Conservation (phyloP, 2,329 filamentous ascomycete species). For the Pseudogymnoascus verrucosus region DNA sequence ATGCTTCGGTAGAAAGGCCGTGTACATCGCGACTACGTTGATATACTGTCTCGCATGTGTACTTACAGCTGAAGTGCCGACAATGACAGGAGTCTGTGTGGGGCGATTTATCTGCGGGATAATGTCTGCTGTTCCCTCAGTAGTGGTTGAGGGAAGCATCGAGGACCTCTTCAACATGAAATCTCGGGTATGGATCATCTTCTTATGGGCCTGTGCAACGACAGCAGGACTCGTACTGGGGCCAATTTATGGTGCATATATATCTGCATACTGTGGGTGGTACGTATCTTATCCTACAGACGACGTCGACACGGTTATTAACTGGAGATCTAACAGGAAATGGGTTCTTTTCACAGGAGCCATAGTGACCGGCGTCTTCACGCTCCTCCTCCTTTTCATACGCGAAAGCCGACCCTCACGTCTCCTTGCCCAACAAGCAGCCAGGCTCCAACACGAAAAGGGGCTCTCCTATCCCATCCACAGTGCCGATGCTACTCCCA, state of each 20-base stretch:
- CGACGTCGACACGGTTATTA: background rate
- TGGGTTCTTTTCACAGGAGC: constrained; percentile 39
- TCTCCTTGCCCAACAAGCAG: constrained; percentile 31
- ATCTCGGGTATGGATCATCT: constrained; percentile 39
- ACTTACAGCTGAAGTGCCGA: constrained; percentile 31
- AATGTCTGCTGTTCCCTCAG: constrained; percentile 39
- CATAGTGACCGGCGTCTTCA: constrained; percentile 30
- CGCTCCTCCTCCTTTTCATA: constrained; percentile 31
- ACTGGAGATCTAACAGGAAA: constrained; percentile 25
- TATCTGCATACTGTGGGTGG: constrained; percentile 33
- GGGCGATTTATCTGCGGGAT: constrained; percentile 37
- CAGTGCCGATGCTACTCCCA: constrained; percentile 34
- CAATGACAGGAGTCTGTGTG: constrained; percentile 30
- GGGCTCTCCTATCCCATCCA: constrained; percentile 22
- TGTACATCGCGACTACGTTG: constrained; percentile 29
- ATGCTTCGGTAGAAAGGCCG: constrained; percentile 29
- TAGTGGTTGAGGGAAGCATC: constrained; percentile 39
- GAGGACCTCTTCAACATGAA: constrained; percentile 42
- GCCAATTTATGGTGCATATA: constrained; percentile 36
- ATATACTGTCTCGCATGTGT: constrained; percentile 30
- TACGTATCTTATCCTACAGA: background rate
- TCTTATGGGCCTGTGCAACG: constrained; percentile 36
- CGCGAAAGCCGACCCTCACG: constrained; percentile 38
- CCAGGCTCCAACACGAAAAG: constrained; percentile 23
- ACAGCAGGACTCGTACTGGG: constrained; percentile 37